Conservation (phyloP, 139 green algal species). For the Asterochloris sp. region DNA sequence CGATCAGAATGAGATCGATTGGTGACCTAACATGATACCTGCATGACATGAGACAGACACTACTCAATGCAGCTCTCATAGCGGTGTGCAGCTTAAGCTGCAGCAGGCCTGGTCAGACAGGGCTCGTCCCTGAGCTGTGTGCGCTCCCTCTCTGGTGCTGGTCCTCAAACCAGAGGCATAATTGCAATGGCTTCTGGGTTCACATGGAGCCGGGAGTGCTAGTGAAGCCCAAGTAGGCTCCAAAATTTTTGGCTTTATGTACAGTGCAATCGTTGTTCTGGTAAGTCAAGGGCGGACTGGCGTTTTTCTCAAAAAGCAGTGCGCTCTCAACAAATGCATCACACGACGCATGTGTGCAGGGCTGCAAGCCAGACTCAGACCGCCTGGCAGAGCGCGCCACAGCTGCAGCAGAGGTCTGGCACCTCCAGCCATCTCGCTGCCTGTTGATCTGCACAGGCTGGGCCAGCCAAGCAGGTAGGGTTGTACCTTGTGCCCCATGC, state of each 20-base stretch:
- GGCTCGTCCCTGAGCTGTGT: too few relatives aligned
- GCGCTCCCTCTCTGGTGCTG: too few relatives aligned
- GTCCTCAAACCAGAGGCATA: too few relatives aligned
- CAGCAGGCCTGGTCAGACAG: too few relatives aligned
- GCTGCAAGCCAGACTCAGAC: slow-evolving; percentile 11
- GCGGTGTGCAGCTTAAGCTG: too few relatives aligned
- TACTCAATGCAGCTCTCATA: too few relatives aligned
- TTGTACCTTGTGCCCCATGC: background rate
- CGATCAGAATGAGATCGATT: too few relatives aligned
- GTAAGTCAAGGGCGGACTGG: background rate
- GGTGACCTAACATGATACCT: too few relatives aligned
- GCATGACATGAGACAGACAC: too few relatives aligned
- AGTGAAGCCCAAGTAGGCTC: too few relatives aligned
- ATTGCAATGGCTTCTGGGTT: too few relatives aligned
- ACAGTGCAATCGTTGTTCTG: background rate
- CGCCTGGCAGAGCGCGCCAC: slow-evolving; percentile 7
- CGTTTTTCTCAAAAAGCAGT: background rate
- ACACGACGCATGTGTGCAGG: background rate
- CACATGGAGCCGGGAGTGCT: too few relatives aligned
- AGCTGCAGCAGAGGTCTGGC: slow-evolving; percentile 5
- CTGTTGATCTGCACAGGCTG: slow-evolving; percentile 4
- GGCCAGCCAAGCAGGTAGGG: slow-evolving; percentile 12
- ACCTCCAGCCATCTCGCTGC: background rate
- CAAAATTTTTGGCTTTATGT: background rate
- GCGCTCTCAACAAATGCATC: background rate